Conservation (phyloP, 2,329 filamentous ascomycete genomes). For the Boeremia lycopersici region DNA sequence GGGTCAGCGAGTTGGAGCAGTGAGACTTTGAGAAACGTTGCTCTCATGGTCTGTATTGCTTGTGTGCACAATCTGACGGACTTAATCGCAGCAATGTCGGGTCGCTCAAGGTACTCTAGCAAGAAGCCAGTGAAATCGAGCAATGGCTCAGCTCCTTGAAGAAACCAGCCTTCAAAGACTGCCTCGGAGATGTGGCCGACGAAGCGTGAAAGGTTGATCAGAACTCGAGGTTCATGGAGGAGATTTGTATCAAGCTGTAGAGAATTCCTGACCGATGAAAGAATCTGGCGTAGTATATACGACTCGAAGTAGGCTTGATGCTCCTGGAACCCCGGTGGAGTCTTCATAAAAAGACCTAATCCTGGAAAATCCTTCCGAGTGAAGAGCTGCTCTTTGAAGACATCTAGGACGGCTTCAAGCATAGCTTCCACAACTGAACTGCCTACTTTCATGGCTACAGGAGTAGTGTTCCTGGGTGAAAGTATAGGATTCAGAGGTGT, state of each 20-base stretch:
- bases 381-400: constrained; percentile 87
- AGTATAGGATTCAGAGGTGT: constrained; percentile 69
- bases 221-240: constrained; percentile 78
- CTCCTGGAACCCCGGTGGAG: constrained; percentile 90
- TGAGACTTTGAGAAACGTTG: constrained; percentile 77
- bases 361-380: constrained; percentile 88
- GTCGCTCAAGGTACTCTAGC: constrained; percentile 85
- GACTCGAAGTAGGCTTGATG: constrained; percentile 96
- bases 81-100: constrained; percentile 81
- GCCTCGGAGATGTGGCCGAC: constrained; percentile 83
- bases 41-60: constrained; percentile 75
- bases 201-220: constrained; percentile 86
- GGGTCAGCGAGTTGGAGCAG: constrained; percentile 83
- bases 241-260: constrained; percentile 74
- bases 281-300: constrained; percentile 77
- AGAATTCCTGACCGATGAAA: constrained; percentile 71
- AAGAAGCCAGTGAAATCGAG: constrained; percentile 86
- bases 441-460: constrained; percentile 58
- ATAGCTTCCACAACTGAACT: constrained; percentile 77
- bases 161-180: constrained; percentile 95
- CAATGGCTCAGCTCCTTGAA: constrained; percentile 81
- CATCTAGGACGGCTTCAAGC: constrained; percentile 75
- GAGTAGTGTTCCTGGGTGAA: constrained; percentile 61
- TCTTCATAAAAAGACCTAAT: constrained; percentile 82
- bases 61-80: constrained; percentile 90